These are phyloP conservation scores for Diaporthe caulivora DNA, from an alignment of 2,329 filamentous ascomycete genomes.

Conservation along the genomic window DNA sequence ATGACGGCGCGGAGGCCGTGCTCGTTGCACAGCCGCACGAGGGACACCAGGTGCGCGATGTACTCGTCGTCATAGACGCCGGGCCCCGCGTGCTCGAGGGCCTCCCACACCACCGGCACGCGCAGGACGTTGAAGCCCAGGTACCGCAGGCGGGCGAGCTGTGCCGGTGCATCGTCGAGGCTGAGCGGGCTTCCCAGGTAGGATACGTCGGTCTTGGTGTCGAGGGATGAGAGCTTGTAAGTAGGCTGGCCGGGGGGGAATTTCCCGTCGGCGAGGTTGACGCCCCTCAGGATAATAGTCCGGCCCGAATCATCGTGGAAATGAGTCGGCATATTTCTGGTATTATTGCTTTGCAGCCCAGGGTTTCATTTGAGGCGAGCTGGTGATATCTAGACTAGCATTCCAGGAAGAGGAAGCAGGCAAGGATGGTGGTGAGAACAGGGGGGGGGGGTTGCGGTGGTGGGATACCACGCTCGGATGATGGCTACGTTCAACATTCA, in stretches of 20 bases:
- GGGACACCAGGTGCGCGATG: slow-evolving; percentile 39
- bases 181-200: slow-evolving; percentile 21
- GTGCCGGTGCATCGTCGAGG: slow-evolving; percentile 40
- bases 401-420: background rate
- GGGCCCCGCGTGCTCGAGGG: slow-evolving; percentile 43
- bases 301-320: slow-evolving; percentile 35
- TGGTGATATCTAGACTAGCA: background rate
- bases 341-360: background rate
- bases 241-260: slow-evolving; percentile 40
- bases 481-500: background rate
- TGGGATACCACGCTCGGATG: background rate
- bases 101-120: slow-evolving; percentile 43
- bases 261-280: slow-evolving; percentile 44
- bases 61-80: slow-evolving; percentile 44
- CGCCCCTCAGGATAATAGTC: slow-evolving; percentile 43
- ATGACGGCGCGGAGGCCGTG: slow-evolving; percentile 43
- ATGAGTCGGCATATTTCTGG: slow-evolving; percentile 14
- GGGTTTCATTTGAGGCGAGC: background rate
- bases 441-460: no score
- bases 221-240: slow-evolving; percentile 40
- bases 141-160: slow-evolving; percentile 41
- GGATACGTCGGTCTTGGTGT: slow-evolving; percentile 29
- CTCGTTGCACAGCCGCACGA: slow-evolving; percentile 41
- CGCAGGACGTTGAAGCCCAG: slow-evolving; percentile 43
- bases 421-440: background rate